phyloP scores from a whole-genome alignment of 179 eudicot genomes.

The Silene vulgaris region DNA sequence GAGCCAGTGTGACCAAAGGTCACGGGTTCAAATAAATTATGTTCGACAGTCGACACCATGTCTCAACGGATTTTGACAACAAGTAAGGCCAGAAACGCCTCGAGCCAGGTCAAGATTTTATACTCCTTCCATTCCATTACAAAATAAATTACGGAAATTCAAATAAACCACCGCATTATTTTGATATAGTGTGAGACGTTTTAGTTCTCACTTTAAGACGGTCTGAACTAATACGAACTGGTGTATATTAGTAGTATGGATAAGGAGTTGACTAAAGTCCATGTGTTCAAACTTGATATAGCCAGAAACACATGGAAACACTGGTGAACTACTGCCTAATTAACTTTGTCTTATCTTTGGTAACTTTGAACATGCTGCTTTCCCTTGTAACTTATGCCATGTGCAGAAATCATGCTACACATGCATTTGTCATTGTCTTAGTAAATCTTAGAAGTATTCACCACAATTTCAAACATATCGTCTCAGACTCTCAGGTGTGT shows the following conservation, averaged over 20 bases:
- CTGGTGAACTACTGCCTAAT: neutral
- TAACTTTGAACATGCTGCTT: neutral
- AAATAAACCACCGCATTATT: too few relatives aligned
- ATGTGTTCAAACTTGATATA: neutral
- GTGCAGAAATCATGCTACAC: conserved; percentile 8
- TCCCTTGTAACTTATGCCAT: neutral
- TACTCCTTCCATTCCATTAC: too few relatives aligned
- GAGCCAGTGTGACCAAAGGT: too few relatives aligned
- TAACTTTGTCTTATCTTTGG: neutral
- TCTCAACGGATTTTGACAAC: too few relatives aligned
- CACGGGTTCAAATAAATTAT: too few relatives aligned
- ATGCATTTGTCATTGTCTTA: neutral
- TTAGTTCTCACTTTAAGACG: too few relatives aligned
- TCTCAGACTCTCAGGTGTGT: conserved; percentile 9
- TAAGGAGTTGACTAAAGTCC: conserved; percentile 1
- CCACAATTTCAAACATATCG: conserved; percentile 6
- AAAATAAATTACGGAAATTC: too few relatives aligned
- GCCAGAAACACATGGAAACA: neutral
- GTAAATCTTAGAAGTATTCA: neutral
- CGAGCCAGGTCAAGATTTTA: too few relatives aligned
- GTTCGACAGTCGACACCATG: too few relatives aligned
- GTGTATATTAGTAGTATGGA: neutral
- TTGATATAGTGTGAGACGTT: too few relatives aligned
- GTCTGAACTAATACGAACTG: too few relatives aligned
- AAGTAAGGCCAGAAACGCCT: too few relatives aligned